phyloP scores from a whole-genome alignment of 495 filamentous ascomycete genomes.

The Clavariopsis aquatica region DNA sequence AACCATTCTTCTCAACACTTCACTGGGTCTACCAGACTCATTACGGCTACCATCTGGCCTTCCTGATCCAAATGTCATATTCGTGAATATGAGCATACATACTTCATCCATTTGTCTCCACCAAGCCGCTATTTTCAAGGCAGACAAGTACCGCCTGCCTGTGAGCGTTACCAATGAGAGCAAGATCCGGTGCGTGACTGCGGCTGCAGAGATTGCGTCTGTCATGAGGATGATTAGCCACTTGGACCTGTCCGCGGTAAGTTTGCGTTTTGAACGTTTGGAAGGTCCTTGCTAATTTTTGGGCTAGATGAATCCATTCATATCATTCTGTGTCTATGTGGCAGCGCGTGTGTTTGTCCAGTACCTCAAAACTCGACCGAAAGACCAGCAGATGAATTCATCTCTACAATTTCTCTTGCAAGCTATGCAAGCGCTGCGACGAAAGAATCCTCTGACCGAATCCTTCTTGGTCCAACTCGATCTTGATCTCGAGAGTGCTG shows the following conservation, averaged over 20 bases:
- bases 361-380: constrained; percentile 83
- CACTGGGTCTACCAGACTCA: constrained; percentile 77
- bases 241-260: constrained; percentile 78
- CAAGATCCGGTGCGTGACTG: constrained; percentile 88
- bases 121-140: constrained; percentile 96
- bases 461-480: constrained; percentile 94
- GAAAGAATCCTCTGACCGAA: constrained; percentile 86
- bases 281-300: background rate
- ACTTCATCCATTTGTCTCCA: constrained; percentile 96
- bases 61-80: constrained; percentile 81
- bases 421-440: constrained; percentile 85
- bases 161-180: constrained; percentile 79
- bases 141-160: constrained; percentile 83
- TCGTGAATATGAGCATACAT: constrained; percentile 95
- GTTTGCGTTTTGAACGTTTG: constrained; percentile 34
- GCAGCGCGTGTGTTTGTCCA: constrained; percentile 93
- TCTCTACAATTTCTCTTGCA: constrained; percentile 86
- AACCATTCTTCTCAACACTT: constrained; percentile 82
- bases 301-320: constrained; percentile 90
- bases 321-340: constrained; percentile 94
- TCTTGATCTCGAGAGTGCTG: constrained; percentile 75
- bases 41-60: constrained; percentile 79
- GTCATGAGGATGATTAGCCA: constrained; percentile 96
- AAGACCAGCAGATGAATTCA: constrained; percentile 77
- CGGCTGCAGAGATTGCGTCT: constrained; percentile 90